phyloP scores from a whole-genome alignment of 495 filamentous ascomycete species.

The Hyphodiscus hymeniophilus region DNA sequence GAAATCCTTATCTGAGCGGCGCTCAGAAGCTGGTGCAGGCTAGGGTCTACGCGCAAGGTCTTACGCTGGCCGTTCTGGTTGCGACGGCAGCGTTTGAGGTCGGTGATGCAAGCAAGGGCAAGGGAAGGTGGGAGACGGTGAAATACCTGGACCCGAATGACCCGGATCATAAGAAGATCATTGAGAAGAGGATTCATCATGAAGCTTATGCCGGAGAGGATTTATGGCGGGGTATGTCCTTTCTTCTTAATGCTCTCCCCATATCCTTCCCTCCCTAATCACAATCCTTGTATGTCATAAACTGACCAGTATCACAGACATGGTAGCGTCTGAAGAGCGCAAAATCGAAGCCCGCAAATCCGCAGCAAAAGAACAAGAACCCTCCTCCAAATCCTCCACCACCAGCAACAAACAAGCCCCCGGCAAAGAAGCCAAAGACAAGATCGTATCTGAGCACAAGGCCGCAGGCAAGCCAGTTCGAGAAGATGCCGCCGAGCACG shows the following conservation, averaged over 20 bases:
- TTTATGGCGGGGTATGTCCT: constrained; percentile 68
- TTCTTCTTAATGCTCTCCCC: neutral
- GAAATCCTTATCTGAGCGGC: constrained; percentile 66
- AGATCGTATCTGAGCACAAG: constrained; percentile 11
- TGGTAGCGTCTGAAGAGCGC: constrained; percentile 72
- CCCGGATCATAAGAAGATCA: constrained; percentile 60
- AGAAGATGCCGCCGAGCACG: constrained; percentile 10
- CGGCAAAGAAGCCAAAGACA: constrained; percentile 17
- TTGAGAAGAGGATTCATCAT: constrained; percentile 63
- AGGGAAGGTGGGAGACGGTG: constrained; percentile 68
- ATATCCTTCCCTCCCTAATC: neutral
- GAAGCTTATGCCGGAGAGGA: constrained; percentile 73
- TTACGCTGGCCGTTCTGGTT: constrained; percentile 82
- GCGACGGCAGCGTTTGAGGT: constrained; percentile 87
- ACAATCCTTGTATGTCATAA: neutral
- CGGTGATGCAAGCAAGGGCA: constrained; percentile 64
- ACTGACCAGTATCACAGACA: constrained; percentile 35
- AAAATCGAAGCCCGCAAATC: constrained; percentile 51
- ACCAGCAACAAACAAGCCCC: neutral
- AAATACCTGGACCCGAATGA: constrained; percentile 65
- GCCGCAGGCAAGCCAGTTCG: constrained; percentile 15
- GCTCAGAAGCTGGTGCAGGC: constrained; percentile 95
- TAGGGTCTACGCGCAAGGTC: constrained; percentile 92
- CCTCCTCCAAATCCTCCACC: too few relatives aligned
- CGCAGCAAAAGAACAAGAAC: constrained; percentile 41